Evolutionary conservation across 305 asterid genomes (phyloP), one percentile per base, ranked within the genome.

Genomic region (Fraxinus latifolia): DNA sequence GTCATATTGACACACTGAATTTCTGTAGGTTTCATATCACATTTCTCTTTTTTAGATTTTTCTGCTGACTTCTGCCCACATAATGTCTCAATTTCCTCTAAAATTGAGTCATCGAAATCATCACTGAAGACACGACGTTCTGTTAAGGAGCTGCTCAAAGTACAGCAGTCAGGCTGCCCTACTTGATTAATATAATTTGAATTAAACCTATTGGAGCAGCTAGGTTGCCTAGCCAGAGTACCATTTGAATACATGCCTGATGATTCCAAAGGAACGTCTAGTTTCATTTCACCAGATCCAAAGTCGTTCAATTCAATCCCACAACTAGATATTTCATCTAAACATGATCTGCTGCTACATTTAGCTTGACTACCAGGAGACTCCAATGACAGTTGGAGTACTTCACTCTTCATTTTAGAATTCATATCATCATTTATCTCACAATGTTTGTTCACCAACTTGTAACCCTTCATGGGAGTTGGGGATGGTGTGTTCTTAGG

Each of bases 31-130:
- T 80, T 79, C 83, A 33, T 60, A 78, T 79, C 71, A 36, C 82
- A 71, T 77, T 82, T 81, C 82, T 80, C 85, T 79, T 78, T 85
- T 82, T 76, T 87, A 79, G 90, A 80, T 72, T 85, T 87, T 74
- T 50, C 89, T 47, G 88, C 87, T 77, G 89, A 85, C 78, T 82
- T 89, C 83, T 87, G 89, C 86, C 89, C 90, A 44, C 97, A 95
- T 47, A 94, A 83, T 81, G 91, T 92, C 86, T 94, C 99, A 79
- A 95, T 93, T 87, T 92, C 92, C 81, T 89, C 92, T 44, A 94
- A 84, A 82, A 94, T 75, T 19, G 94, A 89, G 44, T 93, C 98
- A 77, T 95, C 97, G 81, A 95, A 91, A 89, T 86, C 95, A 87
- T 92, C 97, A 79, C 81, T 84, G 32, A 78, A 80, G 29, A 80